Percentiles rank a stretch among this genome's conserved stretches.
Evolutionary conservation across 1,284 basidiomycete genomes (phyloP).

Genomic region (Apiotrichum gracile): DNA sequence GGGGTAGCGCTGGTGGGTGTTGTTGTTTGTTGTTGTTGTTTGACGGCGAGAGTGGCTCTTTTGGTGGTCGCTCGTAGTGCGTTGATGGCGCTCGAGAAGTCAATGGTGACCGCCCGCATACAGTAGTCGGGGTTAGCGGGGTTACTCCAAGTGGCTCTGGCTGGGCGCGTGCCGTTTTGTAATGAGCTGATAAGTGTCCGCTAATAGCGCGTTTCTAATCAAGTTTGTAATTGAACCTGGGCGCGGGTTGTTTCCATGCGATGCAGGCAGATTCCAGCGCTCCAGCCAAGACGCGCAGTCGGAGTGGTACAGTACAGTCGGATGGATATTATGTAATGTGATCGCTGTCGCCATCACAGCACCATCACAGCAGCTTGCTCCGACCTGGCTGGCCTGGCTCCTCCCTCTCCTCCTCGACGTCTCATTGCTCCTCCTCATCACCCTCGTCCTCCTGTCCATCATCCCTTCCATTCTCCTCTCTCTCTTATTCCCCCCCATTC

Average conservation of each 20-base stretch:
- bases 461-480: too few relatives aligned
- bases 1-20: conserved; percentile 4
- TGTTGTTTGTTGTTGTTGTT: conserved; percentile 1
- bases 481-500: not conserved
- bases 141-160: not conserved
- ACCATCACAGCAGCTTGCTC: not conserved
- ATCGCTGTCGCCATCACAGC: not conserved
- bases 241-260: too few relatives aligned
- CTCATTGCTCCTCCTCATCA: not conserved
- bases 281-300: too few relatives aligned
- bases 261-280: too few relatives aligned
- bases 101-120: not conserved
- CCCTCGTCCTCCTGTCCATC: not conserved
- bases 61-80: not conserved
- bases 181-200: too few relatives aligned
- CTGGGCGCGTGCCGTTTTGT: too few relatives aligned
- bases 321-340: too few relatives aligned
- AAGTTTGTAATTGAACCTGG: too few relatives aligned
- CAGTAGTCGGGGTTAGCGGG: not conserved
- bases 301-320: too few relatives aligned
- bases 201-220: too few relatives aligned
- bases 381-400: conserved; percentile 1
- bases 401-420: not conserved
- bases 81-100: not conserved
- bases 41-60: not conserved